These are phyloP conservation scores for Phialocephala sp. DNA, from an alignment of 2,329 filamentous ascomycete species.

Conservation along the genomic window DNA sequence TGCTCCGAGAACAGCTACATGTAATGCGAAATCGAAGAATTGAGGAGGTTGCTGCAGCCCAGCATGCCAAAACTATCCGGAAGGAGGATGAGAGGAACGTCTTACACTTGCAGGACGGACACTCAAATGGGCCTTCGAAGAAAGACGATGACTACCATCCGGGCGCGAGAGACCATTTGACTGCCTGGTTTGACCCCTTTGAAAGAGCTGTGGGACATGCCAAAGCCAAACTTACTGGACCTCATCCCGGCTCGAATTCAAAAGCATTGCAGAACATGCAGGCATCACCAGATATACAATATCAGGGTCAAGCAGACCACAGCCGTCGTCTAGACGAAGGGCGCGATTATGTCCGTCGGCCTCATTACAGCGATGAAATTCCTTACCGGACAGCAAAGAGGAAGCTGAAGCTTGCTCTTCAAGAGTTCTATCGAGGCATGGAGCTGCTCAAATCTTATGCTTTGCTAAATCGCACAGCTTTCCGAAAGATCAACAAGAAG, in stretches of 20 bases:
- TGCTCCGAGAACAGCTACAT: slow-evolving; percentile 84
- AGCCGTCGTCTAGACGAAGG: slow-evolving; percentile 38
- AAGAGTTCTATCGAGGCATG: slow-evolving; percentile 91
- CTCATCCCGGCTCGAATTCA: slow-evolving; percentile 62
- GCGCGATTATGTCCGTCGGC: slow-evolving; percentile 56
- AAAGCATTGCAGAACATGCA: slow-evolving; percentile 61
- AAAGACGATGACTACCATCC: slow-evolving; percentile 28
- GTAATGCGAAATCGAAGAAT: slow-evolving; percentile 88
- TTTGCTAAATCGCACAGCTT: slow-evolving; percentile 87
- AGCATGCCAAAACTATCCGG: slow-evolving; percentile 34
- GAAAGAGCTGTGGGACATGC: slow-evolving; percentile 35
- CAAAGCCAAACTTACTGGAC: slow-evolving; percentile 56
- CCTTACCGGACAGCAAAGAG: slow-evolving; percentile 87
- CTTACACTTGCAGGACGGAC: slow-evolving; percentile 25
- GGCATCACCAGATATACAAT: slow-evolving; percentile 42
- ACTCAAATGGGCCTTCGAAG: slow-evolving; percentile 29
- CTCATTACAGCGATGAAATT: slow-evolving; percentile 63
- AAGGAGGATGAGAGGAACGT: slow-evolving; percentile 31
- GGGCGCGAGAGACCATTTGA: slow-evolving; percentile 35
- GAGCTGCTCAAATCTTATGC: slow-evolving; percentile 93
- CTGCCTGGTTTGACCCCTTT: slow-evolving; percentile 58
- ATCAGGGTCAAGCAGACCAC: slow-evolving; percentile 47
- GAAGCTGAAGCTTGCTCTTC: slow-evolving; percentile 87
- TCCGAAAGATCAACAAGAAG: slow-evolving; percentile 98
- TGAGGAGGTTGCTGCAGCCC: slow-evolving; percentile 61